Percentiles rank a stretch among this genome's conserved stretches.
Conservation (phyloP, 2,329 filamentous ascomycete species). For the Aspergillus pseudoterreus region DNA sequence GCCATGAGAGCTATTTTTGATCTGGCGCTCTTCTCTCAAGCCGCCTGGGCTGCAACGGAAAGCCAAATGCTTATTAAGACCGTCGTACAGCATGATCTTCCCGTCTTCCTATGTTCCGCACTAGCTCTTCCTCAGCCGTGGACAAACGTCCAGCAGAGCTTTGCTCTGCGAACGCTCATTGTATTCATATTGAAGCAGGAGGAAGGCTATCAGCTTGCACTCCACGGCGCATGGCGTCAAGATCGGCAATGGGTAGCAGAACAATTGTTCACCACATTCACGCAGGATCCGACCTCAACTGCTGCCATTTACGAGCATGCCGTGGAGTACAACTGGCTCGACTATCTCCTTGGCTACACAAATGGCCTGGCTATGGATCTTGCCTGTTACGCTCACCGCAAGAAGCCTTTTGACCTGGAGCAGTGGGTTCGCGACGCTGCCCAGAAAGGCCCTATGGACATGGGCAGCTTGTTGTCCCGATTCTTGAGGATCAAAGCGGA, state of each 20-base stretch:
- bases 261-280: conserved; percentile 74
- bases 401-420: conserved; percentile 73
- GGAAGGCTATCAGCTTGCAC: conserved; percentile 77
- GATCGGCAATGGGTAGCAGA: conserved; percentile 82
- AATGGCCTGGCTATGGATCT: conserved; percentile 87
- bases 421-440: conserved; percentile 74
- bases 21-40: conserved; percentile 57
- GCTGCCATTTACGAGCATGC: conserved; percentile 74
- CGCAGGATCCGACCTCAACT: conserved; percentile 64
- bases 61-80: conserved; percentile 56
- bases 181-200: conserved; percentile 78
- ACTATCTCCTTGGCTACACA: conserved; percentile 71
- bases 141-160: conserved; percentile 46
- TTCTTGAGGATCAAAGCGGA: conserved; percentile 83
- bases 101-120: conserved; percentile 50
- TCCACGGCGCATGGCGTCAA: conserved; percentile 88
- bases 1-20: conserved; percentile 68
- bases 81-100: conserved; percentile 54
- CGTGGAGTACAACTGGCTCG: conserved; percentile 76
- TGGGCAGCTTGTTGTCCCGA: conserved; percentile 68
- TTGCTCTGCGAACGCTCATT: conserved; percentile 59
- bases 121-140: conserved; percentile 48
- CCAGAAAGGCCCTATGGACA: conserved; percentile 60
- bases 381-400: conserved; percentile 77
- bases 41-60: conserved; percentile 54